Percentiles rank a stretch among this genome's conserved stretches.
Evolutionary conservation across 805 yeast genomes (phyloP).

Genomic region (Candida qinlingensis): DNA sequence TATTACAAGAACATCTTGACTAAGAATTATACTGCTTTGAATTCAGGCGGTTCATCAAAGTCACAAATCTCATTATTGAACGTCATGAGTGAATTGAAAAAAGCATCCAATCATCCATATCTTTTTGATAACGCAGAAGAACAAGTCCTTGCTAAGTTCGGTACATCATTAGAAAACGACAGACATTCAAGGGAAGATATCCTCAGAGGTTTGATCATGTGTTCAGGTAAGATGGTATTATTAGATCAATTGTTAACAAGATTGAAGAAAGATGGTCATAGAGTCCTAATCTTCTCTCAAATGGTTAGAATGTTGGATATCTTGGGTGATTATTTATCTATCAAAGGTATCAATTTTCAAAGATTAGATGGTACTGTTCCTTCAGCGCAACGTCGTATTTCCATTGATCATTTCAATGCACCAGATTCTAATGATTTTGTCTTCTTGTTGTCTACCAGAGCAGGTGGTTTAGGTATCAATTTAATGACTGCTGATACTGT

Average conservation of each 20-base stretch:
- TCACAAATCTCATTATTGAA: constrained; percentile 80
- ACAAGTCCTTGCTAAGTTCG: constrained; percentile 63
- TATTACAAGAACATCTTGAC: constrained; percentile 92
- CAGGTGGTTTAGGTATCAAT: constrained; percentile 98
- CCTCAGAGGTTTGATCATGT: constrained; percentile 90
- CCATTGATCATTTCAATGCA: constrained; percentile 95
- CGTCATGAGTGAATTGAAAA: constrained; percentile 92
- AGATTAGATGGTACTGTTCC: constrained; percentile 96
- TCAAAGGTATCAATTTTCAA: constrained; percentile 85
- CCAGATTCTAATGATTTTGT: constrained; percentile 90
- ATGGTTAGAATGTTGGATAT: constrained; percentile 97
- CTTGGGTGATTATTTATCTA: constrained; percentile 83
- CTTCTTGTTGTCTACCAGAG: constrained; percentile 87
- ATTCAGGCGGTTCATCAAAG: constrained; percentile 67
- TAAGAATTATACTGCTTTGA: constrained; percentile 85
- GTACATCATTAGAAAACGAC: constrained; percentile 36
- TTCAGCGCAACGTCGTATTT: constrained; percentile 85
- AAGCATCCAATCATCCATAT: constrained; percentile 96
- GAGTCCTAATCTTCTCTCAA: constrained; percentile 92
- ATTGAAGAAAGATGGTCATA: constrained; percentile 87
- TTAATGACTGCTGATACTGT: constrained; percentile 99
- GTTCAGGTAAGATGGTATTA: constrained; percentile 96
- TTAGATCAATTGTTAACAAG: constrained; percentile 84
- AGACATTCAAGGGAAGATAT: constrained; percentile 65
- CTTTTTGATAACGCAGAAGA: constrained; percentile 91